Evolutionary conservation across 2,329 filamentous ascomycete species (phyloP), one percentile per base, ranked within the genome.

Genomic region (Xylariaceae sp.): DNA sequence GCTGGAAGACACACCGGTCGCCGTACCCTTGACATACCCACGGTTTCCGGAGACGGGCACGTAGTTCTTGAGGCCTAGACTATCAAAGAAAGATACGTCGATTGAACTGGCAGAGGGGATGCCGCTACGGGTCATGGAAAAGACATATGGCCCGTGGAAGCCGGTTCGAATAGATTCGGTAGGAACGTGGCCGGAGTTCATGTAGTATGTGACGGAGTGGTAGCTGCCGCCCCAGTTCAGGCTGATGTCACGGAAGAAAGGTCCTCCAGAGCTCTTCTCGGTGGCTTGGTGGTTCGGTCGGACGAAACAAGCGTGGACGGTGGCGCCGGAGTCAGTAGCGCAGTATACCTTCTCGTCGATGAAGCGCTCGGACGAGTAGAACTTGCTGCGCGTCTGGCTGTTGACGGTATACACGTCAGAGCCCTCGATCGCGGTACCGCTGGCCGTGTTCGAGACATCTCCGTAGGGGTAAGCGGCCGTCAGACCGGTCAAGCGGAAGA

Each of bases 311-410:
- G 36, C 75, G 66, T 73, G 55, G 6, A 66, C 55, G 6, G 58
- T 65, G 11, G 63, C 63, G 7, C 61, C 66, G 4, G 65, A 63
- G 21, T 71, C 67, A 1, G 71, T 74, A 67, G 77, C 60, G 63
- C 84, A 86, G 66, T 87, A 83, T 21, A 82, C 76, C 16, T 77
- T 70, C 61, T 87, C 82, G 54, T 87, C 84, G 56, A 87, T 86
- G 67, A 86, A 86, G 19, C 83, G 78, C 55, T 86, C 75, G 24
- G 80, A 82, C 0, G 81, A 84, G 69, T 84, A 87, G 73, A 87
- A 87, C 70, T 87, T 87, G 73, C 79, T 82, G 36, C 84, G 78
- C 0, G 83, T 86, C 63, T 86, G 73, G n/a, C 80, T 78, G 40
- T 72, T 69, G 8, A 86, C 81, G 8, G 78, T 53, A 61, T 77